These are phyloP conservation scores for Candida lessepsii DNA, from an alignment of 805 yeast genomes.

Conservation along the genomic window DNA sequence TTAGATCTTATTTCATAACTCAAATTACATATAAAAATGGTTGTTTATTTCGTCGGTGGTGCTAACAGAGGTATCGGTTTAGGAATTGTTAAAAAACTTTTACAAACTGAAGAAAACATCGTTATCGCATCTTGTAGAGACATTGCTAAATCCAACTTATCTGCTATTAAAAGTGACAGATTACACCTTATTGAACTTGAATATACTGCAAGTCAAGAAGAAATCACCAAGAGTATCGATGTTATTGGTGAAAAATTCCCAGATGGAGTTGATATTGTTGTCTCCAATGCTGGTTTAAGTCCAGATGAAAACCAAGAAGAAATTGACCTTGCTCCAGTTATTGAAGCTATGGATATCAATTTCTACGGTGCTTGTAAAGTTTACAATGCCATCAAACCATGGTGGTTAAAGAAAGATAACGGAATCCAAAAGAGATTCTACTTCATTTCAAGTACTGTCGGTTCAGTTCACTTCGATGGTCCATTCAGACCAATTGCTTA, in stretches of 20 bases:
- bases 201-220: not conserved
- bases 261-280: constrained; percentile 34
- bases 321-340: not conserved
- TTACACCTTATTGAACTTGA: constrained; percentile 7
- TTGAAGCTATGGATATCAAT: not conserved
- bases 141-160: not conserved
- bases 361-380: constrained; percentile 7
- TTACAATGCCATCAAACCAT: constrained; percentile 1
- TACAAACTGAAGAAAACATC: not conserved
- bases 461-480: not conserved
- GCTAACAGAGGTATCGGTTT: constrained; percentile 5
- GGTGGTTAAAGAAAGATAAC: constrained; percentile 10
- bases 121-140: constrained; percentile 5
- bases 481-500: constrained; percentile 18
- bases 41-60: constrained; percentile 1
- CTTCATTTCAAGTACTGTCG: constrained; percentile 16
- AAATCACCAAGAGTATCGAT: constrained; percentile 6
- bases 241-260: constrained; percentile 15
- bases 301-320: not conserved
- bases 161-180: not conserved
- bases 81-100: not conserved
- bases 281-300: constrained; percentile 31
- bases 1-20: too few relatives aligned
- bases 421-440: constrained; percentile 6
- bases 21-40: not conserved